A percentile compares a stretch with the other conserved stretches of the same genome.
These are phyloP conservation scores for Dillenia suffruticosa DNA, from an alignment of 164 flowering plant species.

Conservation along the genomic window DNA sequence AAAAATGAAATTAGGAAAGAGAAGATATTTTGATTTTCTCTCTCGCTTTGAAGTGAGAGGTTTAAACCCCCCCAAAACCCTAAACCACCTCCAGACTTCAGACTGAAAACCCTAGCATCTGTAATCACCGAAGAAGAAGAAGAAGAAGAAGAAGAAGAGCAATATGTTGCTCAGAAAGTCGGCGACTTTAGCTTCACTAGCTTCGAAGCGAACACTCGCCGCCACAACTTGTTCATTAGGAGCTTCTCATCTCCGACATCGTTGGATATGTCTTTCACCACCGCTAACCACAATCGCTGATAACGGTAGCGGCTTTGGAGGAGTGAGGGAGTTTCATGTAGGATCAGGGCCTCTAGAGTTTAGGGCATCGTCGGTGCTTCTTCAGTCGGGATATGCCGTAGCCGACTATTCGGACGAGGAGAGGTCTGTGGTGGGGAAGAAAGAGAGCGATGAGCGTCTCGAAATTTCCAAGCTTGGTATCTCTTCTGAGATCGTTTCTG, in stretches of 20 bases:
- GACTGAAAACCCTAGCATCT: not conserved
- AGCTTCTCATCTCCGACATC: slow-evolving; percentile 7
- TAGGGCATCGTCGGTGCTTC: slow-evolving; percentile 23
- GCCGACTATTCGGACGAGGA: slow-evolving; percentile 44
- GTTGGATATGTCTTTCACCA: slow-evolving; percentile 10
- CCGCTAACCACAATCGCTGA: not conserved
- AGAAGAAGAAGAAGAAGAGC: slow-evolving; percentile 12
- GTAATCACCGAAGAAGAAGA: not conserved
- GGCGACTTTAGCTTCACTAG: slow-evolving; percentile 15
- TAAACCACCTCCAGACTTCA: no score
- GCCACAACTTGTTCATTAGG: slow-evolving; percentile 1
- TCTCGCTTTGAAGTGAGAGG: not conserved
- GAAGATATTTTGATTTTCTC: not conserved
- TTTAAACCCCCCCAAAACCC: no score
- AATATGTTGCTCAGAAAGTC: slow-evolving; percentile 21
- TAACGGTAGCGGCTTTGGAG: not conserved
- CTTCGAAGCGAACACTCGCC: slow-evolving; percentile 18
- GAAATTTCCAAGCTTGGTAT: slow-evolving; percentile 53
- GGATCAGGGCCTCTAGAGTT: slow-evolving; percentile 26
- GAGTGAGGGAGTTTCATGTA: slow-evolving; percentile 31
- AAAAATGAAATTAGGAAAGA: no score
- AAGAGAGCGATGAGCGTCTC: slow-evolving; percentile 36
- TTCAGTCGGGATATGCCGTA: slow-evolving; percentile 37
- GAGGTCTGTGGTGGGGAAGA: slow-evolving; percentile 12
- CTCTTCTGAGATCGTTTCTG: slow-evolving; percentile 43